Evolutionary conservation across 345 rosid species (phyloP), one percentile per base, ranked within the genome.

Genomic region (Salix udensis): DNA sequence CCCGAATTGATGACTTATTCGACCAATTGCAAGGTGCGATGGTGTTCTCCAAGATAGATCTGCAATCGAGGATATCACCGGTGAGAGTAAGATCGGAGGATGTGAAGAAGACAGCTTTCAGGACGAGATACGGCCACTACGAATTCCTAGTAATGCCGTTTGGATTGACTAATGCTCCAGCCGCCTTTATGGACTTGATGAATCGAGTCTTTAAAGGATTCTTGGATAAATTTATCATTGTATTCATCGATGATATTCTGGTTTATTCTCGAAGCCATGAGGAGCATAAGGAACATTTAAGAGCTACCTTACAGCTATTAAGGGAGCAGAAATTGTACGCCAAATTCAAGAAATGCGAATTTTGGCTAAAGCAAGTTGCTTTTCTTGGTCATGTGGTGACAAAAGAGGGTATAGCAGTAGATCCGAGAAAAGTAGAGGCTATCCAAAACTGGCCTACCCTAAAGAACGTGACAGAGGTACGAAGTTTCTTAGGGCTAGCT

Each of bases 121-220:
- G 69, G 1, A 34, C 40, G 28, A 28, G 69, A 66, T 66, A 66
- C n/a, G 69, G 44, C 16, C 69, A 66, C 31, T 66, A 30, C n/a
- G 40, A 66, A 19, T 66, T 66, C 31, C 40, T 66, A 15, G 40
- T 28, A 31, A 66, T 28, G 69, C 6, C 2, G 21, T 39, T 44
- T 44, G 48, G 48, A 44, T 44, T 44, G 48, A 44, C 48, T 10
- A 44, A 44, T 44, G 3, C 48, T 44, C 48, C 48, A 44, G 16
- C 48, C 48, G 48, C 4, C 48, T 68, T 68, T n/a, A 68, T 68
- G 72, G 50, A 19, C 42, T 68, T 68, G 30, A 68, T 68, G 72
- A 68, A 66, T 31, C 16, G 40, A 12, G 69, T 66, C 21, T 66
- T 66, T 19, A 28, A 31, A 11, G 14, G 21, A 23, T 68, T 24